These are phyloP conservation scores for Rhizopus delemar DNA, from an alignment of 371 early-diverging fungal species.

Conservation along the genomic window DNA sequence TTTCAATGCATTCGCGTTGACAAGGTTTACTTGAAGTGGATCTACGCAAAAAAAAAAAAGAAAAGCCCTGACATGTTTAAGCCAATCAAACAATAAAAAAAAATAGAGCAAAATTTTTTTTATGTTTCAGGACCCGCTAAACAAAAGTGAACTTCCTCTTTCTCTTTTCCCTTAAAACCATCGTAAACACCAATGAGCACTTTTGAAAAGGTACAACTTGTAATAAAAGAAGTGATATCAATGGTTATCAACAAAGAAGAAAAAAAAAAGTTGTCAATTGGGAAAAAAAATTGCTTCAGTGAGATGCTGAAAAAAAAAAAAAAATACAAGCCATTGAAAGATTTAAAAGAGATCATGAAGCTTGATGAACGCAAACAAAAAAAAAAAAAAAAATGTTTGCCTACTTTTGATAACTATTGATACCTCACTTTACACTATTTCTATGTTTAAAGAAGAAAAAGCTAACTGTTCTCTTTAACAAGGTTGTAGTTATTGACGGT, in stretches of 20 bases:
- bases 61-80: too few relatives aligned
- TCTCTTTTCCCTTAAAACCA: conserved; percentile 22
- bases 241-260: background rate
- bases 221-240: background rate
- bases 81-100: too few relatives aligned
- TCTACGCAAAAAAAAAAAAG: too few relatives aligned
- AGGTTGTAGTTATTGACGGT: conserved; percentile 99
- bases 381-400: background rate
- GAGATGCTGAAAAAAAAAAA: background rate
- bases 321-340: background rate
- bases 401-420: background rate
- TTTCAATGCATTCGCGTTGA: too few relatives aligned
- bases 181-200: conserved; percentile 37
- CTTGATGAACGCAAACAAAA: background rate
- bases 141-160: background rate
- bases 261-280: background rate
- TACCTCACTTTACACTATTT: background rate
- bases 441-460: background rate
- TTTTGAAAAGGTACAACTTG: conserved; percentile 43
- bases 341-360: background rate
- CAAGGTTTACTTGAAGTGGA: too few relatives aligned
- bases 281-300: background rate
- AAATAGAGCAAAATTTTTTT: background rate
- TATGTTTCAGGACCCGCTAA: conserved; percentile 4
- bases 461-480: conserved; percentile 12